These are phyloP conservation scores for Brassica hybrid DNA, from an alignment of 441 rosid genomes.

Conservation along the genomic window DNA sequence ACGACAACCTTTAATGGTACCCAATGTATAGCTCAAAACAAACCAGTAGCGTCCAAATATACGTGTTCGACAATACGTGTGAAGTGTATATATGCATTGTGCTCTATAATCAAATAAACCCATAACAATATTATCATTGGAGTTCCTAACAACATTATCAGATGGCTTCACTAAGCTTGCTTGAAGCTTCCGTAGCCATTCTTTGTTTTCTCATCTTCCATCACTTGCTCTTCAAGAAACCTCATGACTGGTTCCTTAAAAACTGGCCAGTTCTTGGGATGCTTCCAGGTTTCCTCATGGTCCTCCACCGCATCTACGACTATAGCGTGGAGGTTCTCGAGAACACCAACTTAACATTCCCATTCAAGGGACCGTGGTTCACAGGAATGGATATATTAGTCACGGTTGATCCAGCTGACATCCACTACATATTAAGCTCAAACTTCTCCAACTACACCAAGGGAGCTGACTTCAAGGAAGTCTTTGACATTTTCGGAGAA, in stretches of 20 bases:
- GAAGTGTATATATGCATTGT: not conserved
- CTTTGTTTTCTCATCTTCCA: slow-evolving; percentile 11
- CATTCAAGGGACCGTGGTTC: slow-evolving; percentile 43
- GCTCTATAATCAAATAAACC: not conserved
- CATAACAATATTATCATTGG: not conserved
- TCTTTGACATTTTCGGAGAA: slow-evolving; percentile 57
- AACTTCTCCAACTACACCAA: slow-evolving; percentile 50
- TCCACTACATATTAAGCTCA: slow-evolving; percentile 46
- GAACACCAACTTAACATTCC: slow-evolving; percentile 18
- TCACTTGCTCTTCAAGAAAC: slow-evolving; percentile 32
- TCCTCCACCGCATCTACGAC: slow-evolving; percentile 41
- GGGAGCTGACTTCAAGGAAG: slow-evolving; percentile 52
- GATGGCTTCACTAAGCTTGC: slow-evolving; percentile 25
- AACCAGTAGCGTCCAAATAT: not conserved
- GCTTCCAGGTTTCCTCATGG: slow-evolving; percentile 41
- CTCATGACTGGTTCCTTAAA: slow-evolving; percentile 16
- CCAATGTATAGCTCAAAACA: not conserved
- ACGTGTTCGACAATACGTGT: not conserved
- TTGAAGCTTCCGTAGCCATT: slow-evolving; percentile 25
- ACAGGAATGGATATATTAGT: slow-evolving; percentile 35
- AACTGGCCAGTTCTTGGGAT: slow-evolving; percentile 51
- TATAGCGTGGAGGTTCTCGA: slow-evolving; percentile 29
- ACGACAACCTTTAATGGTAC: not conserved
- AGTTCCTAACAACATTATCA: not conserved
- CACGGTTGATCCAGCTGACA: slow-evolving; percentile 44